Base-by-base conservation (phyloP, 2,329 filamentous ascomycete genomes). In the Pleurostoma richardsiae region DNA sequence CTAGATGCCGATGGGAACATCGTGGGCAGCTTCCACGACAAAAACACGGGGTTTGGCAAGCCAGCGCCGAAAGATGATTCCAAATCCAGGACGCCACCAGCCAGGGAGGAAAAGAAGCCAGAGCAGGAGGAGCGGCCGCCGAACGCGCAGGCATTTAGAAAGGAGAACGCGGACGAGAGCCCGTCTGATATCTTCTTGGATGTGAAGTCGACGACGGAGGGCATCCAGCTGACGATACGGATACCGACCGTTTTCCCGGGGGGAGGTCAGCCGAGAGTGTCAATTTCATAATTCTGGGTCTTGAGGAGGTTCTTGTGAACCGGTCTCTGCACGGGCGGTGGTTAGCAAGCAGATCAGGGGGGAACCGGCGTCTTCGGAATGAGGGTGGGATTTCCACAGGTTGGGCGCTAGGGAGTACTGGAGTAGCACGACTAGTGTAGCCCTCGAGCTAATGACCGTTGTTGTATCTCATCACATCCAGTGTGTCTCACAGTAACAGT, bases 101-200 rank as follows among this genome's bases (percentile, higher is more conserved):
- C 55, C 7, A 56, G 50, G 30, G 44, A 48, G 44, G 52, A 52
- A 6, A 52, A 55, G 49, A 46, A 54, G 19, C 54, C 62, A 29
- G 59, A 62, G 31, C 49, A 54, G 29, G 56, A 54, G 38, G 48
- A 53, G 29, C 54, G 59, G 47, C 71, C 52, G 64, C 52, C 53
- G 41, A 65, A 62, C 29, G 58, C 63, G 0, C 56, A 60, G 36
- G 58, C 54, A 4, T 67, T 65, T 51, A 68, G 65, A 41, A 70
- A 66, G 47, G 62, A 66, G 46, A 60, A 63, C 3, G 59, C 62
- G 4, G 59, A 58, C 4, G 70, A 70, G 26, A 68, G 65, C 50
- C 74, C 75, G 3, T 76, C 76, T 2, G 77, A 80, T 56, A 72
- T 80, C 29, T 80, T 75, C 53, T 56, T 80, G 47, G 77, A 80